Evolutionary conservation across 345 rosid genomes (phyloP).

Genomic region (Xanthoceras sorbifolium): DNA sequence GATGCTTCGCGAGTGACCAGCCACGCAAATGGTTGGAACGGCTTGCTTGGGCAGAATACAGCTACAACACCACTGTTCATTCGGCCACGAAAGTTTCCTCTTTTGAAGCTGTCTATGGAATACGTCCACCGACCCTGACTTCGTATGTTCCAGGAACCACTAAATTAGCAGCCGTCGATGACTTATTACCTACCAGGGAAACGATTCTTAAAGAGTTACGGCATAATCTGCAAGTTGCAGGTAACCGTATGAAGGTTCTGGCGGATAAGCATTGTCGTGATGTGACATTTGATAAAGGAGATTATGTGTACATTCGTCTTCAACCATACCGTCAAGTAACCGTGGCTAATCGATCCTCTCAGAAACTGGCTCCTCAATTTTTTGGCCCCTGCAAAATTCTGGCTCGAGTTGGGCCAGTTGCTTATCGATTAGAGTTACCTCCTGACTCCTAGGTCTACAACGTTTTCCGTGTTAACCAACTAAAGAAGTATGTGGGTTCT

Average conservation of each 20-base stretch:
- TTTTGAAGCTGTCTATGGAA: not conserved
- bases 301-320: not conserved
- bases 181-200: not conserved
- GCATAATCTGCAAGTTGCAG: not conserved
- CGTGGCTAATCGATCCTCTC: not conserved
- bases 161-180: not conserved
- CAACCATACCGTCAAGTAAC: not conserved
- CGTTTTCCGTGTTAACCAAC: too few species aligned
- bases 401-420: not conserved
- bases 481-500: too few species aligned
- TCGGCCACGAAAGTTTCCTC: fast-evolving
- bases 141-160: not conserved
- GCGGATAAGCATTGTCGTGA: not conserved
- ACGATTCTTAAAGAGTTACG: not conserved
- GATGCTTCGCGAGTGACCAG: not conserved
- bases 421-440: not conserved
- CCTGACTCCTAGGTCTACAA: not conserved
- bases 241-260: not conserved
- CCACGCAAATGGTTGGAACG: not conserved
- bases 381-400: not conserved
- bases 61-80: not conserved
- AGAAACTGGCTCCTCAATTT: not conserved
- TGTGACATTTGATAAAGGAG: fast-evolving
- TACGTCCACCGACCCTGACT: not conserved
- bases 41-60: not conserved